Conservation (phyloP, 176 grass and related monocot species). For the Panicum miliaceum region DNA sequence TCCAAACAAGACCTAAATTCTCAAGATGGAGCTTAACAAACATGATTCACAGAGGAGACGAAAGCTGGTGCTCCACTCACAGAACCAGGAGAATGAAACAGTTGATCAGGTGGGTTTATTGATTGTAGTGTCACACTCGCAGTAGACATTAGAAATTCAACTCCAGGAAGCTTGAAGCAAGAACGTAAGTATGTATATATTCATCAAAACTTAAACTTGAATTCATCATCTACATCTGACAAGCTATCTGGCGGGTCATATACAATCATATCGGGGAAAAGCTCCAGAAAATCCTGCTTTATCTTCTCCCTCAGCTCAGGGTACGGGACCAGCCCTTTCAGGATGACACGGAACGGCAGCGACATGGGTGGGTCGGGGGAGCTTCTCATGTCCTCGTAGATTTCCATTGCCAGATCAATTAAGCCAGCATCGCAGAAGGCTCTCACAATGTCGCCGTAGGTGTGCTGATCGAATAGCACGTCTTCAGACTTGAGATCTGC, state of each 20-base stretch:
- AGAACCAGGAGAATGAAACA: background rate
- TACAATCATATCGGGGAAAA: slow-evolving; percentile 86
- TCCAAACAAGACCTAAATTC: background rate
- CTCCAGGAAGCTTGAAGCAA: background rate
- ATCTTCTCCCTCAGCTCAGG: slow-evolving; percentile 84
- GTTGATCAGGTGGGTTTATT: background rate
- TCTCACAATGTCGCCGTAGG: slow-evolving; percentile 72
- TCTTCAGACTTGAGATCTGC: slow-evolving; percentile 74
- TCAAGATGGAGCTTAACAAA: background rate
- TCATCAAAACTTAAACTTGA: slow-evolving; percentile 52
- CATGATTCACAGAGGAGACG: background rate
- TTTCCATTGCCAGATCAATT: slow-evolving; percentile 71
- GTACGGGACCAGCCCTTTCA: slow-evolving; percentile 80
- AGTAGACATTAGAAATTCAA: background rate
- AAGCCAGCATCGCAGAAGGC: slow-evolving; percentile 66
- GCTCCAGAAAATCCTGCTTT: slow-evolving; percentile 82
- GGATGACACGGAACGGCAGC: slow-evolving; percentile 81
- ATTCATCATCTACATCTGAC: slow-evolving; percentile 56
- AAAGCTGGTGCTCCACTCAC: background rate
- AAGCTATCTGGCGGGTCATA: slow-evolving; percentile 83
- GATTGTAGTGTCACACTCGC: background rate
- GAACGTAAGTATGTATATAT: background rate
- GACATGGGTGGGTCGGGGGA: slow-evolving; percentile 75
- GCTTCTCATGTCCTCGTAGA: slow-evolving; percentile 82
- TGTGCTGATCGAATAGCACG: slow-evolving; percentile 81